phyloP scores from a whole-genome alignment of 176 grass and related monocot species.

The Triticum timopheevii region DNA sequence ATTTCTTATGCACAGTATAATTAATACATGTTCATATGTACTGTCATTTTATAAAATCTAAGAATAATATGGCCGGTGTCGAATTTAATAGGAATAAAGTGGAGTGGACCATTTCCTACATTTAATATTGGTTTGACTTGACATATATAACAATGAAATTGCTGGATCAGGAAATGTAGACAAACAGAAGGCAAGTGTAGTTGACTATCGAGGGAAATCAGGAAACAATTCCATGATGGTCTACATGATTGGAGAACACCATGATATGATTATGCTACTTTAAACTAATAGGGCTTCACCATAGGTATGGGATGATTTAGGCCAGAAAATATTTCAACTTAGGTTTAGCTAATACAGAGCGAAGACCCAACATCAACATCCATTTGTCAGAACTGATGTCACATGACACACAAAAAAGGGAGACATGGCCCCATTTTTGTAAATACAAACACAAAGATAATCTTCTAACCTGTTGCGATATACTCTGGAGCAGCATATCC shows the following conservation, averaged over 20 bases:
- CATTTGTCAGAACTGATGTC: background rate
- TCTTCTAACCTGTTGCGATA: slow-evolving; percentile 76
- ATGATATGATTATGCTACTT: background rate
- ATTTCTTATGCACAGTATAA: background rate
- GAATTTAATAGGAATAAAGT: background rate
- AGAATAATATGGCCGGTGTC: background rate
- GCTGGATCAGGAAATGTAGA: background rate
- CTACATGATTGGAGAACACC: background rate
- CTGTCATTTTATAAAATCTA: background rate
- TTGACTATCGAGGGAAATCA: background rate
- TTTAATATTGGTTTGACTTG: slow-evolving; percentile 7
- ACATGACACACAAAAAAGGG: background rate
- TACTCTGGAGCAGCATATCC: slow-evolving; percentile 99
- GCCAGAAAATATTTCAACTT: background rate
- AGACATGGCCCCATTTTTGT: background rate
- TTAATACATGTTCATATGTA: background rate
- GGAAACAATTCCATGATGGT: background rate
- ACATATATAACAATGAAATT: background rate
- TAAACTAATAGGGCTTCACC: background rate
- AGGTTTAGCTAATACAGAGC: background rate
- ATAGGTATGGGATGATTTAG: slow-evolving; percentile 24
- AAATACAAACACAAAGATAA: background rate
- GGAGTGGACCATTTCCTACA: background rate
- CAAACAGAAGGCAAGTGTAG: background rate
- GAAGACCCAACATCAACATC: background rate